Base-by-base conservation (phyloP, 1,284 basidiomycete species). In the Trichosporon ovoides region DNA sequence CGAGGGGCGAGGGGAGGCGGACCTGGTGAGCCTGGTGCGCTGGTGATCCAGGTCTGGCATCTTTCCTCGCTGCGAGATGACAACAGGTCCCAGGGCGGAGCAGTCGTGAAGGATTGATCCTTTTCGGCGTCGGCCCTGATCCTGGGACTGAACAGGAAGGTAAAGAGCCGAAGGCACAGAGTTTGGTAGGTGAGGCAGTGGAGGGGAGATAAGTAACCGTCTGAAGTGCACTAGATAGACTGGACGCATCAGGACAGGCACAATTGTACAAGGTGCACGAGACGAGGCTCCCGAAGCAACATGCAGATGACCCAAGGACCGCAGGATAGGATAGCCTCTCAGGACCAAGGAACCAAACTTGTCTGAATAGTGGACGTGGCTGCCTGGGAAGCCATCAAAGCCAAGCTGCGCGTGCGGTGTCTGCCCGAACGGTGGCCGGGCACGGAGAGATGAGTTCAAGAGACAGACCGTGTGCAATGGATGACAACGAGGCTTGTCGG, bases 331-430 rank as follows among this genome's bases (percentile, higher is more conserved):
- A 18, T 13, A 28, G 6, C 14, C 43, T 16, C 16, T 14, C 43
- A 18, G 43, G 43, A 48, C 19, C 22, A 31, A 48, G 43, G 43
- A 48, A 48, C 43, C 43, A 48, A 48, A 48, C 43, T 48, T 48
- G 43, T 31, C 22, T 14, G 24, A n/a, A 14, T 7, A 13, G 43
- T 48, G 43, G 16, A 24, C 12, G 43, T 48, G 35, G 28, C 28
- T 9, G 28, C 5, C 9, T 31, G 4, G 28, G 28, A 9, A 31
- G 28, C 28, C 28, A 31, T 4, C 5, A 9, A 31, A 5, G 5
- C 9, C 28, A n/a, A n/a, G n/a, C n/a, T n/a, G n/a, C n/a, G n/a
- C 28, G 28, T 31, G 5, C 28, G 28, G 28, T n/a, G n/a, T n/a
- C n/a, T n/a, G n/a, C n/a, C n/a, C n/a, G n/a, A n/a, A n/a, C n/a